Evolutionary conservation across 1,284 basidiomycete genomes (phyloP), one percentile per base, ranked within the genome.

Genomic region (Limonomyces culmigenus): DNA sequence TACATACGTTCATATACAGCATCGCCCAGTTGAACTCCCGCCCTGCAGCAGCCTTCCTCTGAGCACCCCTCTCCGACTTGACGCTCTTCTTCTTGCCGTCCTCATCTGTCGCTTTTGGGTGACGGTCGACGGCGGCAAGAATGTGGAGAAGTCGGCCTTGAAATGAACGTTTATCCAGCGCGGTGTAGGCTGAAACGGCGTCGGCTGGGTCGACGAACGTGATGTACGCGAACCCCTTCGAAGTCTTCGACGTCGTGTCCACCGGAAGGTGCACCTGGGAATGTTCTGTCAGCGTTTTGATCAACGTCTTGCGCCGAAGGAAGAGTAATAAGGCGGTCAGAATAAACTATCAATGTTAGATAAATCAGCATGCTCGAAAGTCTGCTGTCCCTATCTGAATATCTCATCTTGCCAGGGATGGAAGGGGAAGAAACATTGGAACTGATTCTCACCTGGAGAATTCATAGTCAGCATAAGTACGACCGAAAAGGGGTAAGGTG

Each of bases 21-120:
- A 88, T 85, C 32, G 78, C 79, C 93, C 93, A 98, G 55, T 93
- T 95, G 50, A 96, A 92, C 42, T 88, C 87, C 45, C 77, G 79
- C 23, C 77, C 75, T 4, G 81, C 77, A 18, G 59, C 63, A 12
- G 74, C 65, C 52, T 84, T 93, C 43, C 75, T 64, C 52, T 81
- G 78, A 30, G 70, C 68, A 12, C 70, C 63, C 42, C 66, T 67
- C 45, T 86, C 80, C 30, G 75, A 72, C 51, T 81, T 85, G 32
- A 83, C 50, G 2, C 64, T 65, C 41, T 59, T 64, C 46, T 71
- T 74, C 42, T 50, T 62, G 23, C 56, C 63, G 21, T 59, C 59
- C 39, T 55, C 62, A 3, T 62, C 54, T 35, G 66, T 62, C 18
- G 52, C 49, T 31, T 62, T 63, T 17, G 62, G 63, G 41, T 60